Evolutionary conservation across 805 yeast species (phyloP), one percentile per base, ranked within the genome.

Genomic region (Myxozyma udenii): DNA sequence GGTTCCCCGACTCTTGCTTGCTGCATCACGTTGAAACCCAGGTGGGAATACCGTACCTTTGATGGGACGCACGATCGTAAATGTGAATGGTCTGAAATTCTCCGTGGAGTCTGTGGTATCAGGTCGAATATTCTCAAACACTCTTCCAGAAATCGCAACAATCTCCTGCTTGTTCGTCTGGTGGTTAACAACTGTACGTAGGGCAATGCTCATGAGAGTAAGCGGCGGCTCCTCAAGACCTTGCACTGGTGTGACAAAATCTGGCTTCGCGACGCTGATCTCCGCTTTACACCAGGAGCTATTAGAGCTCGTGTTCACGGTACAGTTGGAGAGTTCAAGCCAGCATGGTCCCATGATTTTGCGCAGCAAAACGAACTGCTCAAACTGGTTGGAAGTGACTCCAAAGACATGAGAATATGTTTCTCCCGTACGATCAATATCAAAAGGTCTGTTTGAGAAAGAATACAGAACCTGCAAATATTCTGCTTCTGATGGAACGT

Each of bases 311-410:
- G 38, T 25, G 14, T 39, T 25, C 12, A 85, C 84, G 55, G 83
- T 81, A 44, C 83, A 84, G 45, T 78, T 76, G 39, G 76, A 73
- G 46, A 93, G 74, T 44, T 85, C 85, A 46, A 93, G 72, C 98
- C 98, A 93, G 67, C 98, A 89, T 2, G 98, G 98, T 7, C 98
- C 98, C 96, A 88, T 90, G 41, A 93, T 76, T 61, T 84, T 83
- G 61, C 86, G 76, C 66, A 84, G 87, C 23, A 90, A 62, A 9
- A 88, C 93, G 68, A 93, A 88, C 11, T 87, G 76, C 71, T 93
- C 98, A 66, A 93, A 89, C 22, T 87, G 73, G 49, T 77, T 76
- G 2, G 93, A 68, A 53, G 75, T 79, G 2, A 87, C 75, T 44
- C 98, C 98, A 71, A 89, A 88, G 1, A 88, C 87, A 51, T 79